A percentile compares a stretch with the other conserved stretches of the same genome.
Evolutionary conservation across 768 basidiomycete genomes (phyloP).

Genomic region (Dictyophora rubrovolvata): DNA sequence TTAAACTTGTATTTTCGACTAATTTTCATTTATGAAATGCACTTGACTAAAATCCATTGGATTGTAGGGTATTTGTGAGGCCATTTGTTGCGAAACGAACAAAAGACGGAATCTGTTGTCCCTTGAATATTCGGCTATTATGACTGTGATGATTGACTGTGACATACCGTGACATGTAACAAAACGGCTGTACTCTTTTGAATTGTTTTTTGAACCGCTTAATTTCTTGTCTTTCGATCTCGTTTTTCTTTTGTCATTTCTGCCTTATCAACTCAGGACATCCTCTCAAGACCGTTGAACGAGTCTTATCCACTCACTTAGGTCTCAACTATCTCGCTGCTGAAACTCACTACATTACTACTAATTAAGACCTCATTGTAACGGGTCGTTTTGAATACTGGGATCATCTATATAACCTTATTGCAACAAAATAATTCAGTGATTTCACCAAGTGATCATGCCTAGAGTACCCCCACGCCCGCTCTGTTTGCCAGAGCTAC

Average conservation of each 20-base stretch:
- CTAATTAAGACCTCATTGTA: background rate
- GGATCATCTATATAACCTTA: too few relatives aligned
- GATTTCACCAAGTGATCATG: background rate
- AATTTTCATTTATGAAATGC: too few relatives aligned
- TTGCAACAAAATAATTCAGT: too few relatives aligned
- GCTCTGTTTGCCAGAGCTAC: constrained; percentile 7
- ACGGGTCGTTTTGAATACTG: background rate
- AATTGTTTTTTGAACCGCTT: background rate
- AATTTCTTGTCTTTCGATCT: background rate
- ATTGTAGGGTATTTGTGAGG: too few relatives aligned
- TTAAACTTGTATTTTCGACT: too few relatives aligned
- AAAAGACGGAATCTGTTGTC: too few relatives aligned
- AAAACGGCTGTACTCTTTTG: background rate
- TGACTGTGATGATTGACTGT: too few relatives aligned
- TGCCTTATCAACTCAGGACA: background rate
- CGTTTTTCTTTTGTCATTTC: background rate
- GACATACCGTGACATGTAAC: background rate
- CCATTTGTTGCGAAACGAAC: too few relatives aligned
- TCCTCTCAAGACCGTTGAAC: background rate
- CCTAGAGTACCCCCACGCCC: constrained; percentile 7
- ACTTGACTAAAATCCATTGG: too few relatives aligned
- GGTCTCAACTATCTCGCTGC: background rate
- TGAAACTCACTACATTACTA: background rate
- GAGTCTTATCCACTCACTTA: background rate
- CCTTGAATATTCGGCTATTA: too few relatives aligned